Evolutionary conservation across 306 rosid species (phyloP), one percentile per base, ranked within the genome.

Genomic region (Inga laurina): DNA sequence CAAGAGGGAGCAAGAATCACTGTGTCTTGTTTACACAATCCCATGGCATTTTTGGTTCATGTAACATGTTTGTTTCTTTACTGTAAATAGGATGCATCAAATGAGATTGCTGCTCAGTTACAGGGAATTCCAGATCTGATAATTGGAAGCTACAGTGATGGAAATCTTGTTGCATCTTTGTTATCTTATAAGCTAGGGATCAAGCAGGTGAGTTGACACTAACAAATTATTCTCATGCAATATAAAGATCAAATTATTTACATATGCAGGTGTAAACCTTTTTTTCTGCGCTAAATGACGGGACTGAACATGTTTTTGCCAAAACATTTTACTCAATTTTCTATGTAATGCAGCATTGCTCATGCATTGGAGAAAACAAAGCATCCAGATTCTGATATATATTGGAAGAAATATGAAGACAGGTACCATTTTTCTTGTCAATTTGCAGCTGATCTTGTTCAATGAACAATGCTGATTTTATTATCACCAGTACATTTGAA

Each of bases 341-440:
- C 52, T 48, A 48, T 74, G 81, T 86, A 96, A 94, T 96, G 99
- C 81, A 96, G 97, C 85, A 96, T 96, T 76, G 99, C 99, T 59
- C 99, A 96, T 76, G 99, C 99, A 22, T 93, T 96, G 66, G 99
- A 96, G 93, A 96, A 96, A 91, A 92, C 99, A 3, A 96, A 96
- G 62, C 94, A 96, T 76, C 99, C 98, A 5, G 99, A 94, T 35
- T 96, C 99, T 8, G 99, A 96, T 76, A 92, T 96, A 77, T 96
- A 94, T 90, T 96, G 98, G 99, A 94, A 96, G 74, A 96, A 85
- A 72, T 86, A 92, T 9, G 99, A 96, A 24, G 99, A 94, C 64
- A 94, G 89, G 83, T 96, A 96, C 62, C 97, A 96, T 88, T 96
- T 96, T 90, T 91, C 99, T 12, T 89, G 92, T 93, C 99, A 96